Conservation (phyloP, 805 yeast genomes). For the Candida qinlingensis region DNA sequence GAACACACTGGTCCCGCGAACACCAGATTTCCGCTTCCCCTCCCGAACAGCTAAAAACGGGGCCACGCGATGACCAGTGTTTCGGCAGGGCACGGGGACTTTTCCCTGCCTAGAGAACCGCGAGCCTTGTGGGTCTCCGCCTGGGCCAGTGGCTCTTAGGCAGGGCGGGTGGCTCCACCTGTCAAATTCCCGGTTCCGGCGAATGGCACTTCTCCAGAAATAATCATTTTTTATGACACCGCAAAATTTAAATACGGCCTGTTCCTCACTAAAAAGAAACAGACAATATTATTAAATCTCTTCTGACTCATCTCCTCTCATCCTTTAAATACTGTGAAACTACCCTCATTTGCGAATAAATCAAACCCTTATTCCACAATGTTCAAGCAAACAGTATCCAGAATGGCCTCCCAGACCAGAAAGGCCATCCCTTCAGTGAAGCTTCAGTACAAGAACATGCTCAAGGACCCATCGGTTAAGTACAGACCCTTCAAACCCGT, state of each 20-base stretch:
- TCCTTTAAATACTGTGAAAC: no score
- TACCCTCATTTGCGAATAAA: no score
- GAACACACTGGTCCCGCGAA: neutral
- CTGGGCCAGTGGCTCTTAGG: no score
- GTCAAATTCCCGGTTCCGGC: no score
- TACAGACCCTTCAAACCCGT: slow-evolving; percentile 53
- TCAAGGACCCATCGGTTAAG: slow-evolving; percentile 62
- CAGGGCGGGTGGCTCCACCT: no score
- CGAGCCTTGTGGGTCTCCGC: no score
- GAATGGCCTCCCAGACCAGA: slow-evolving; percentile 22
- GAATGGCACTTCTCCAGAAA: no score
- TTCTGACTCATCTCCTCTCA: neutral
- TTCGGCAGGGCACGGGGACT: neutral
- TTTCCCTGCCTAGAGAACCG: no score
- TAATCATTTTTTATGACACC: neutral
- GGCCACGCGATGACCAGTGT: neutral
- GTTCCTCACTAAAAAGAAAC: neutral
- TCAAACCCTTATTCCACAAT: slow-evolving; percentile 3
- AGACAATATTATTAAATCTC: neutral
- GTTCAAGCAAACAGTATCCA: slow-evolving; percentile 20
- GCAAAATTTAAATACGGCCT: neutral
- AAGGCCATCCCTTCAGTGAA: slow-evolving; percentile 24
- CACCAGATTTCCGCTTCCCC: neutral
- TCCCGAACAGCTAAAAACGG: neutral
- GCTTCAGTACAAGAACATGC: slow-evolving; percentile 43